Conservation (phyloP, 352 stramenopile species). For the Halophytophthora batemanensis region DNA sequence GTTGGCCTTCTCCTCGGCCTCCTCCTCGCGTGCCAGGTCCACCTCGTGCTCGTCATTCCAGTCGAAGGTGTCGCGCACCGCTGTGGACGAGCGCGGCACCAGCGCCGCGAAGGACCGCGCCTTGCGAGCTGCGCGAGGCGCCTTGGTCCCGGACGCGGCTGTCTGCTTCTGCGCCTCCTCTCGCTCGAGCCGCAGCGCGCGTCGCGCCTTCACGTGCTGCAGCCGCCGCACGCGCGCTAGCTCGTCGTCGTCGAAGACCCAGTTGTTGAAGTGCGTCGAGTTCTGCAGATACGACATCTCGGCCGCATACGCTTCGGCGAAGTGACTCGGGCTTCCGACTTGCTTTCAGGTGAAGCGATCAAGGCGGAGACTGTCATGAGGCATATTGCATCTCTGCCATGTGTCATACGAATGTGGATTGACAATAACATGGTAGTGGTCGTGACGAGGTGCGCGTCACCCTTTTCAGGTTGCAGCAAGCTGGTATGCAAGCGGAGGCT, state of each 20-base stretch:
- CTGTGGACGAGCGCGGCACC: conserved; percentile 59
- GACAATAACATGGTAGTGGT: no score
- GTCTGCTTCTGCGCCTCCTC: conserved; percentile 36
- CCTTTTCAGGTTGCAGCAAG: no score
- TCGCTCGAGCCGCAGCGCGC: conserved; percentile 60
- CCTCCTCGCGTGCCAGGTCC: conserved; percentile 40
- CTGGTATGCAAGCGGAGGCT: no score
- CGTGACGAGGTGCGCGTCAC: no score
- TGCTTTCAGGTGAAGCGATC: no score
- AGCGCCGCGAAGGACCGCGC: conserved; percentile 79
- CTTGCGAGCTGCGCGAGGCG: conserved; percentile 32
- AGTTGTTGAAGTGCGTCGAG: conserved; percentile 90
- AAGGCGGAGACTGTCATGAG: neutral
- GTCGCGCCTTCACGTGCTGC: conserved; percentile 62
- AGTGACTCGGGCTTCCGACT: no score
- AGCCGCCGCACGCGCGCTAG: conserved; percentile 53
- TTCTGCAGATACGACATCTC: conserved; percentile 77
- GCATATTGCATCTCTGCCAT: neutral
- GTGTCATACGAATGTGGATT: no score
- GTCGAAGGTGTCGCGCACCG: conserved; percentile 57
- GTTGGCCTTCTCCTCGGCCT: conserved; percentile 50
- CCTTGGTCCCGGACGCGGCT: conserved; percentile 5
- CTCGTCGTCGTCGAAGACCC: conserved; percentile 72
- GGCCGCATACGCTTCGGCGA: neutral
- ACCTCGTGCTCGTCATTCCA: conserved; percentile 71